Evolutionary conservation across 768 basidiomycete species (phyloP).

Genomic region (Lactifluus piperatus): DNA sequence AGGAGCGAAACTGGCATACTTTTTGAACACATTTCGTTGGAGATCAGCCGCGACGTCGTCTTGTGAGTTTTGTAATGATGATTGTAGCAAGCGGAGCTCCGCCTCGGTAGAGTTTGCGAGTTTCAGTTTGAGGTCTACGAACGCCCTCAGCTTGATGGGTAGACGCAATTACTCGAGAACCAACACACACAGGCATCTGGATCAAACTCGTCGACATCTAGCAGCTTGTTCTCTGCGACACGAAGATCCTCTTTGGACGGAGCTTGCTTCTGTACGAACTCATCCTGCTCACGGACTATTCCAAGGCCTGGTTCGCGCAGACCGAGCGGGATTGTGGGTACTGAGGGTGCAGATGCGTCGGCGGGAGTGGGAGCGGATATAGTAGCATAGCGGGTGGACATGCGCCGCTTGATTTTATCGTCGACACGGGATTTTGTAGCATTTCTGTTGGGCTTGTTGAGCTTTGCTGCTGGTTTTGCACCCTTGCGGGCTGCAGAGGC

Average conservation of each 20-base stretch:
- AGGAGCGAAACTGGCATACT: conserved; percentile 46
- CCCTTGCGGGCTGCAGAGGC: conserved; percentile 10
- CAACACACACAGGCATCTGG: conserved; percentile 72
- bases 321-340: conserved; percentile 48
- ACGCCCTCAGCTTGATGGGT: not conserved
- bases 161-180: not conserved
- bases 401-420: conserved; percentile 94
- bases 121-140: conserved; percentile 61
- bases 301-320: conserved; percentile 28
- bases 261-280: conserved; percentile 30
- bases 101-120: conserved; percentile 85
- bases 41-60: conserved; percentile 71
- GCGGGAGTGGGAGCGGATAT: conserved; percentile 74
- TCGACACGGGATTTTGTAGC: conserved; percentile 44
- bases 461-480: conserved; percentile 16
- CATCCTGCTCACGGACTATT: conserved; percentile 41
- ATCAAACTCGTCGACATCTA: conserved; percentile 79
- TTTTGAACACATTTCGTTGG: conserved; percentile 91
- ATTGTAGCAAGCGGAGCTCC: conserved; percentile 67
- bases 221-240: conserved; percentile 44
- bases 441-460: conserved; percentile 18
- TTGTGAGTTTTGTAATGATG: conserved; percentile 60
- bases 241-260: conserved; percentile 53
- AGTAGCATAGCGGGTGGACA: conserved; percentile 91
- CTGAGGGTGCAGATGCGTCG: conserved; percentile 43